These are phyloP conservation scores for Lepidium africanum DNA, from an alignment of 345 rosid species.

Conservation along the genomic window DNA sequence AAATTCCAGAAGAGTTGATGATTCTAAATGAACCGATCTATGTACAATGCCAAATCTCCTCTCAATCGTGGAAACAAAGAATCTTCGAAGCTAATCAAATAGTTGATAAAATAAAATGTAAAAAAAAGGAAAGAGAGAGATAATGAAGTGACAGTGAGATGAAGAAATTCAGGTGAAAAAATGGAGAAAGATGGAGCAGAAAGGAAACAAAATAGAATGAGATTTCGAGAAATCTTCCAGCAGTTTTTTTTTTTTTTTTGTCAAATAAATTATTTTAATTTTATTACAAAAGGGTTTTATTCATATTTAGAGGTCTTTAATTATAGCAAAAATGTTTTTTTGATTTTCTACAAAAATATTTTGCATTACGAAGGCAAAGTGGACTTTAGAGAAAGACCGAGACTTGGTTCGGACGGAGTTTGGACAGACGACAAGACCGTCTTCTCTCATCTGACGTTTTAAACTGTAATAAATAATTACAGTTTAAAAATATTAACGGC, in stretches of 20 bases:
- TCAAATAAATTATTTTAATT: neutral
- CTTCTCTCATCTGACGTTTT: constrained; percentile 9
- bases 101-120: constrained; percentile 1
- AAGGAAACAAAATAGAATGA: neutral
- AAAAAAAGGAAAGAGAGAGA: neutral
- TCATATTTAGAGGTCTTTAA: constrained; percentile 18
- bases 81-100: constrained; percentile 28
- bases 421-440: constrained; percentile 7
- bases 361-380: neutral
- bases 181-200: constrained; percentile 5
- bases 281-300: neutral
- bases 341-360: neutral
- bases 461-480: no score
- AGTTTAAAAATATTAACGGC: no score
- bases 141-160: constrained; percentile 27
- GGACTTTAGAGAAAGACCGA: constrained; percentile 3
- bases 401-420: constrained; percentile 17
- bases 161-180: constrained; percentile 29
- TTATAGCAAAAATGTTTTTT: constrained; percentile 6
- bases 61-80: constrained; percentile 15
- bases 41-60: constrained; percentile 26
- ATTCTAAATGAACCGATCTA: constrained; percentile 7
- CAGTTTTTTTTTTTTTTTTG: constrained; percentile 11
- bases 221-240: constrained; percentile 32
- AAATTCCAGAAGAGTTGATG: neutral